Evolutionary conservation across 1,139 yeast species (phyloP).

Genomic region (Oligophagozyma castellii): DNA sequence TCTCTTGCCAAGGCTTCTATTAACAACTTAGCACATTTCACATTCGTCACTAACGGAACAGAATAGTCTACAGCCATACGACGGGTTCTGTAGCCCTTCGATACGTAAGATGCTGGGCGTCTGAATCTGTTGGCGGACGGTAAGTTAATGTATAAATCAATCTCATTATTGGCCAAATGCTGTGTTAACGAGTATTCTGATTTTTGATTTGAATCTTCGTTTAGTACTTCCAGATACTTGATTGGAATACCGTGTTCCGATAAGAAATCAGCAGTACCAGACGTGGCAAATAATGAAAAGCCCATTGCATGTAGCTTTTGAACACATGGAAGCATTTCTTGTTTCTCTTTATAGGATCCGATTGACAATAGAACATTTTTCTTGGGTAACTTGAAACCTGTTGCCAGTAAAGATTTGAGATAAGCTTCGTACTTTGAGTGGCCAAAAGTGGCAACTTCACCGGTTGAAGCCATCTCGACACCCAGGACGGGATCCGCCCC

Average conservation of each 20-base stretch:
- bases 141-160: constrained; percentile 89
- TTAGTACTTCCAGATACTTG: constrained; percentile 81
- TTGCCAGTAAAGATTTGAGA: constrained; percentile 82
- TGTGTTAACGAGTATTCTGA: constrained; percentile 91
- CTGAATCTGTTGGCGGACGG: constrained; percentile 96
- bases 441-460: constrained; percentile 98
- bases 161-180: constrained; percentile 92
- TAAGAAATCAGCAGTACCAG: constrained; percentile 97
- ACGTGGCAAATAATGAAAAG: constrained; percentile 86
- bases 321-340: constrained; percentile 82
- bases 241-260: constrained; percentile 92
- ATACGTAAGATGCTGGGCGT: constrained; percentile 96
- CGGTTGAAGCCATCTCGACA: constrained; percentile 99
- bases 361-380: constrained; percentile 86
- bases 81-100: constrained; percentile 95
- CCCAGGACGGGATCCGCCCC: constrained; percentile 99
- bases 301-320: constrained; percentile 72
- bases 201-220: constrained; percentile 61
- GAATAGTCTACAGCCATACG: constrained; percentile 99
- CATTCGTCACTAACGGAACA: constrained; percentile 94
- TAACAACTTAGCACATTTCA: constrained; percentile 89
- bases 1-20: constrained; percentile 81
- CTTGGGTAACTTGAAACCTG: constrained; percentile 92
- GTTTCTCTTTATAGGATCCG: constrained; percentile 97
- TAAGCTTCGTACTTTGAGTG: constrained; percentile 94